Evolutionary conservation across 345 rosid genomes (phyloP).

Genomic region (Leavenworthia alabamica): DNA sequence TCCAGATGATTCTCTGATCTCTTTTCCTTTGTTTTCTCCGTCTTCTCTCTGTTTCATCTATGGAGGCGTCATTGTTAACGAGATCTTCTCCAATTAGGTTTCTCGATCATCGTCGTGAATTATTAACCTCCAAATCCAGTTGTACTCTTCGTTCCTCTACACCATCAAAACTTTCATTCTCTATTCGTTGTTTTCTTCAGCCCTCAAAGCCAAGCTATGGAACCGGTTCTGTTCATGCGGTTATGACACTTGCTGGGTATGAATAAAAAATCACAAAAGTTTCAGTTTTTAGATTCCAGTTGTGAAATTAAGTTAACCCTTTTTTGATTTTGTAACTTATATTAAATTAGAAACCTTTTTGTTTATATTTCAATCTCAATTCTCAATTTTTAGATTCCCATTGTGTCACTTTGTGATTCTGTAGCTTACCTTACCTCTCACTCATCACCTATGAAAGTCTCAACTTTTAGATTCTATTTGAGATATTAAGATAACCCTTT

Average conservation of each 20-base stretch:
- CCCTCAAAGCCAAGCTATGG: conserved; percentile 34
- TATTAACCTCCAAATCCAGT: conserved; percentile 7
- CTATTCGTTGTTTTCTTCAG: conserved; percentile 23
- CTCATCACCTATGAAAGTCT: no score
- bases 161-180: conserved; percentile 1
- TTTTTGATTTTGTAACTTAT: not conserved
- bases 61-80: conserved; percentile 50
- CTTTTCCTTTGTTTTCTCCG: conserved; percentile 14
- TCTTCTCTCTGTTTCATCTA: conserved; percentile 23
- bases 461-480: no score
- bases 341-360: not conserved
- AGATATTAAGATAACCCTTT: not conserved
- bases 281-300: not conserved
- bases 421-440: not conserved
- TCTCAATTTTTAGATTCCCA: not conserved
- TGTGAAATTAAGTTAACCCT: not conserved
- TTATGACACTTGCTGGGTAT: conserved; percentile 46
- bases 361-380: not conserved
- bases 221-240: conserved; percentile 32
- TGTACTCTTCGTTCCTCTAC: conserved; percentile 15
- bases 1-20: not conserved
- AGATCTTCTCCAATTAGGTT: conserved; percentile 28
- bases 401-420: not conserved
- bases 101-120: conserved; percentile 18
- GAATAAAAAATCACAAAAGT: not conserved